Evolutionary conservation across 1,139 yeast species (phyloP), one percentile per base, ranked within the genome.

Genomic region (Meyerozyma smithsonii): DNA sequence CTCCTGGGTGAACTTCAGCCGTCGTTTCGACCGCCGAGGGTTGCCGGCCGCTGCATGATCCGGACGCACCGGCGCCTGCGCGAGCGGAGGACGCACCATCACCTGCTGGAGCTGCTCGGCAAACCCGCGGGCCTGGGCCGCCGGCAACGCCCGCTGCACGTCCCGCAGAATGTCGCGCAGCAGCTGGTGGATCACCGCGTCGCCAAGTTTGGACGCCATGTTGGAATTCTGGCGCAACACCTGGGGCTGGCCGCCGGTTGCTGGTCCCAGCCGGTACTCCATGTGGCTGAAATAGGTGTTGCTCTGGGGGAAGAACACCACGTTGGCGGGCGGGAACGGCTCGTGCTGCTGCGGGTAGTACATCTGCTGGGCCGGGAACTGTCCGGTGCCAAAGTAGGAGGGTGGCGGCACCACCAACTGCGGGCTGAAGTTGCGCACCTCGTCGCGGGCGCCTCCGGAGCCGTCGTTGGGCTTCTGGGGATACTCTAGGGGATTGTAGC

Each of bases 1-100:
- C 42, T 77, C 81, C 45, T 72, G 67, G 18, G 85, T 68, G 56
- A 81, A 84, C 55, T 84, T 84, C 12, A 86, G 79, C 52, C 75
- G 77, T 39, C 87, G 66, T 50, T 75, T 77, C 10, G 76, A 69
- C 35, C 85, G 61, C 41, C 76, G 77, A 25, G 71, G 72, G 14
- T 66, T 59, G 18, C 54, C 41, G 39, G 50, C 53, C 24, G 50
- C 45, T 21, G 50, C 49, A 30, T 59, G 49, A 28, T 64, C 66
- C 0, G 69, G 69, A 23, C 71, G 53, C 7, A 56, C 55, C 4
- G 60, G 59, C 37, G 59, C 64, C 43, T 54, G 58, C 3, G 58
- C 49, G 42, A 59, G 60, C 18, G 72, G 78, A 17, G 68, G 77
- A 38, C 43, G 54, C 1, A 77, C 76, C 34, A 69, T 54, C 11